phyloP scores from a whole-genome alignment of 176 grass and related monocot genomes.

The Poa pratensis region DNA sequence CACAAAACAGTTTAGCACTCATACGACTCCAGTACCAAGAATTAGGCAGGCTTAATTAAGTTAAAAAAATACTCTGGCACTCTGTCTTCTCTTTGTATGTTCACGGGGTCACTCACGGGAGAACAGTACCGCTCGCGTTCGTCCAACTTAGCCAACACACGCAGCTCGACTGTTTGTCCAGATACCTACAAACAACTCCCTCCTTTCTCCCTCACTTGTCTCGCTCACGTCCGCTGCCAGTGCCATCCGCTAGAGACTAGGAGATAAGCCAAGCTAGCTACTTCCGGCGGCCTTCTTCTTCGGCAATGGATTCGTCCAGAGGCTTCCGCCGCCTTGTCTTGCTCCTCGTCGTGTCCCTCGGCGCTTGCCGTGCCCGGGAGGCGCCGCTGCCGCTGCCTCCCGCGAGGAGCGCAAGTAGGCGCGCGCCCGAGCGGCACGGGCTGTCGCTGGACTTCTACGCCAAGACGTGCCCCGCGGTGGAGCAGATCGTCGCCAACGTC shows the following conservation, averaged over 20 bases:
- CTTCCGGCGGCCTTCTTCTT: background rate
- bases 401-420: constrained; percentile 27
- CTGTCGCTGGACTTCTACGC: constrained; percentile 86
- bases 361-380: constrained; percentile 38
- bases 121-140: constrained; percentile 27
- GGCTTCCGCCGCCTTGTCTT: background rate
- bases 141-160: constrained; percentile 44
- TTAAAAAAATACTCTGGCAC: background rate
- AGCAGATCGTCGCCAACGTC: constrained; percentile 83
- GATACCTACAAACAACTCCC: constrained; percentile 46
- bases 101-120: constrained; percentile 67
- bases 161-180: constrained; percentile 40
- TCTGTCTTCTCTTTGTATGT: background rate
- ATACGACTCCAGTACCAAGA: background rate
- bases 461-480: constrained; percentile 71
- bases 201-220: constrained; percentile 53
- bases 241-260: constrained; percentile 29
- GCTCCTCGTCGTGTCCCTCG: constrained; percentile 47
- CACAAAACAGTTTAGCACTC: background rate
- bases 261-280: constrained; percentile 41
- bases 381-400: constrained; percentile 38
- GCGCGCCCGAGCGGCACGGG: constrained; percentile 65
- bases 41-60: background rate
- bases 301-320: constrained; percentile 30
- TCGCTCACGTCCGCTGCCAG: background rate